phyloP scores from a whole-genome alignment of 176 grass and related monocot genomes.

The Cocos nucifera region DNA sequence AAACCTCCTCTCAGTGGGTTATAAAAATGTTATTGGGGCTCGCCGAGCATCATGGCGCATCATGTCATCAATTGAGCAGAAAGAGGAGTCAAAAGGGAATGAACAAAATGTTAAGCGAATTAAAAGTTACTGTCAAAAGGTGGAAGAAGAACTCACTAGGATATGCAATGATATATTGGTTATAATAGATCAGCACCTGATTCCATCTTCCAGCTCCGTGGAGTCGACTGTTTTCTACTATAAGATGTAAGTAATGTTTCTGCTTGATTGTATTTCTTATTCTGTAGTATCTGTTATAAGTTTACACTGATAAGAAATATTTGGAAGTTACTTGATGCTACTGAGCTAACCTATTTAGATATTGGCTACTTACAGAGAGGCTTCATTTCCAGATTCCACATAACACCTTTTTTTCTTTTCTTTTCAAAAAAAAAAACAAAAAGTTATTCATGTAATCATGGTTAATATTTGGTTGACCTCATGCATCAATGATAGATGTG shows the following conservation, averaged over 20 bases:
- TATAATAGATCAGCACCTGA: conserved; percentile 27
- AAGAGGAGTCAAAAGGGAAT: conserved; percentile 27
- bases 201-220: conserved; percentile 1
- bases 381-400: no score
- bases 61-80: conserved; percentile 26
- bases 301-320: no score
- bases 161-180: conserved; percentile 29
- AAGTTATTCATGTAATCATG: no score
- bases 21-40: conserved; percentile 30
- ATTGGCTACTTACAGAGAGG: no score
- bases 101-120: conserved; percentile 17
- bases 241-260: conserved; percentile 29
- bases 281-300: no score
- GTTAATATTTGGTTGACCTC: no score
- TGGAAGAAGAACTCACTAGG: conserved; percentile 21
- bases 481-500: no score
- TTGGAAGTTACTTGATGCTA: no score
- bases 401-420: no score
- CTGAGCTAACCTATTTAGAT: no score
- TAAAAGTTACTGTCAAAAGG: conserved; percentile 21
- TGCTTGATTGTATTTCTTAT: no score
- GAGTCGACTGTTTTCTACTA: conserved; percentile 29
- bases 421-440: no score
- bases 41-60: conserved; percentile 27
- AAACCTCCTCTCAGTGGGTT: conserved; percentile 31